Evolutionary conservation across 139 green algal genomes (phyloP).

Genomic region (Nannochloris sp.): DNA sequence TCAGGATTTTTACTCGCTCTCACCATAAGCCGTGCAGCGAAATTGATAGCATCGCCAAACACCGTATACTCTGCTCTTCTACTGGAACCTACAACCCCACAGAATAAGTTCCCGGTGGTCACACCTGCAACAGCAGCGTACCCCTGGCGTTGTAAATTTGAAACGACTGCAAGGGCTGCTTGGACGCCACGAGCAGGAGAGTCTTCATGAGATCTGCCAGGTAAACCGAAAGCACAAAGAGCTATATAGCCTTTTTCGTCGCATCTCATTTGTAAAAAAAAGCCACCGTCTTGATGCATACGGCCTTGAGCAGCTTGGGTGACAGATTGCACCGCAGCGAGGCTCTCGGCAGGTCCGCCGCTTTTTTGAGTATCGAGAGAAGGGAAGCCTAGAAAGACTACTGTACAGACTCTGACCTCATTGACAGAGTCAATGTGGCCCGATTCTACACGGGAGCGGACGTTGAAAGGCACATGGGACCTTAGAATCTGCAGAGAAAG

Average conservation of each 20-base stretch:
- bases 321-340: constrained; percentile 49
- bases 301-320: constrained; percentile 52
- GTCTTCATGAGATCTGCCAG: constrained; percentile 61
- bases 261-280: constrained; percentile 69
- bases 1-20: constrained; percentile 12
- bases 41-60: constrained; percentile 80
- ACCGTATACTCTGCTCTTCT: constrained; percentile 77
- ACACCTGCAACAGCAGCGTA: constrained; percentile 42
- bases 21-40: constrained; percentile 68
- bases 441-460: constrained; percentile 57
- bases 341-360: background rate
- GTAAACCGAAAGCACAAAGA: constrained; percentile 76
- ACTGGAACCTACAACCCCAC: constrained; percentile 62
- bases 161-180: constrained; percentile 32
- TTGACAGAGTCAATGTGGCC: constrained; percentile 71
- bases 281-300: constrained; percentile 61
- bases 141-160: background rate
- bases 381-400: constrained; percentile 86
- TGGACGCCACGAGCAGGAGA: constrained; percentile 43
- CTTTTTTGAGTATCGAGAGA: constrained; percentile 10
- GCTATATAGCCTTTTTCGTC: constrained; percentile 85
- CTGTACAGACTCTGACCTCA: constrained; percentile 65
- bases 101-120: constrained; percentile 74
- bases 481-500: constrained; percentile 40
- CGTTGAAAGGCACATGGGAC: constrained; percentile 62